These are phyloP conservation scores for Pichia sp. DNA, from an alignment of 1,139 yeast genomes.

Conservation along the genomic window DNA sequence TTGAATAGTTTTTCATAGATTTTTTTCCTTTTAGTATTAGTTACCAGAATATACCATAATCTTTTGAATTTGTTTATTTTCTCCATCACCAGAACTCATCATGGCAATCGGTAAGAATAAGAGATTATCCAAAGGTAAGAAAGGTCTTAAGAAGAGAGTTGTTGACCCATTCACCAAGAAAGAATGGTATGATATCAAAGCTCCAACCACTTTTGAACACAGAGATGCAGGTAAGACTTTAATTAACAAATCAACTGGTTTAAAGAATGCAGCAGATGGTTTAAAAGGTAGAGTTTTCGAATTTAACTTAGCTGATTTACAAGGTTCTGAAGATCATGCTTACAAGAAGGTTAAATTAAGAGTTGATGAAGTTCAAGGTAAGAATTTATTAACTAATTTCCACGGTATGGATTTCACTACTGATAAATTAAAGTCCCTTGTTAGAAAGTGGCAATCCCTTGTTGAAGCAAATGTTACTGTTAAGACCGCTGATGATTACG, in stretches of 20 bases:
- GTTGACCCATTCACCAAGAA: conserved; percentile 94
- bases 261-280: conserved; percentile 87
- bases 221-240: conserved; percentile 92
- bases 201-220: conserved; percentile 91
- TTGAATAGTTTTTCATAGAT: not conserved
- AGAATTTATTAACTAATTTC: conserved; percentile 90
- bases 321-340: conserved; percentile 90
- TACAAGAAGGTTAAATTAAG: conserved; percentile 86
- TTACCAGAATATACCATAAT: too few species aligned
- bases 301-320: conserved; percentile 82
- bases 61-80: conserved; percentile 6
- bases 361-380: conserved; percentile 91
- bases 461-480: conserved; percentile 89
- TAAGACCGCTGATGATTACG: conserved; percentile 88
- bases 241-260: conserved; percentile 91
- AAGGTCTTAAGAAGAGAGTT: conserved; percentile 92
- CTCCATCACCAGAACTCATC: conserved; percentile 20
- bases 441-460: conserved; percentile 90
- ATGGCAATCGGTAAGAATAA: conserved; percentile 98
- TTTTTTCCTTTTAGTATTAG: not conserved
- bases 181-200: conserved; percentile 93
- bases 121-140: conserved; percentile 95
- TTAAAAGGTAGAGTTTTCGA: conserved; percentile 88
- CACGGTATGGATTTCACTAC: conserved; percentile 91
- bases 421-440: conserved; percentile 85